phyloP scores from a whole-genome alignment of 768 basidiomycete genomes.

The Daedaleopsis sinensis region DNA sequence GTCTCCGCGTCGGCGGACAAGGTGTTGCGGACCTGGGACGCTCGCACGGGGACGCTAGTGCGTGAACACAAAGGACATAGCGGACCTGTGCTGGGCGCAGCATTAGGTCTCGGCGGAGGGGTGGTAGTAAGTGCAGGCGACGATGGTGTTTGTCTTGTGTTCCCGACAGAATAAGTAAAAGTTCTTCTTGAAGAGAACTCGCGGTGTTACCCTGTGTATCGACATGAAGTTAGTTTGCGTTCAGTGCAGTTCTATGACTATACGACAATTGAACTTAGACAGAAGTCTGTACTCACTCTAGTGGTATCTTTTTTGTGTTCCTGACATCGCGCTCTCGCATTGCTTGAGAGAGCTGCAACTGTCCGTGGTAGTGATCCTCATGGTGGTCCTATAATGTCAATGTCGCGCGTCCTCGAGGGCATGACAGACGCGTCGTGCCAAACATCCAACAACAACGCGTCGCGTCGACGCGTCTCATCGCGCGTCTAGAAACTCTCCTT shows the following conservation, averaged over 20 bases:
- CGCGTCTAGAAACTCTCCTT: neutral
- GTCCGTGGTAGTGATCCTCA: too few species aligned
- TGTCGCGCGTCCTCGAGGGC: too few species aligned
- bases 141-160: slow-evolving; percentile 86
- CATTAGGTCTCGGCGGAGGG: slow-evolving; percentile 68
- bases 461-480: neutral
- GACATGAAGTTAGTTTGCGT: too few species aligned
- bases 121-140: slow-evolving; percentile 89
- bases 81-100: slow-evolving; percentile 73
- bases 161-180: slow-evolving; percentile 53
- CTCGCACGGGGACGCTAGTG: slow-evolving; percentile 76
- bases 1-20: slow-evolving; percentile 88
- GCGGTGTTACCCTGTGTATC: too few species aligned
- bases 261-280: too few species aligned
- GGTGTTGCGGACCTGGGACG: slow-evolving; percentile 91
- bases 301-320: neutral
- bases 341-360: too few species aligned
- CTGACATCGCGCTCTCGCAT: neutral
- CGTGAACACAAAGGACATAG: slow-evolving; percentile 84
- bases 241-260: too few species aligned
- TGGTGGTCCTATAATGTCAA: neutral
- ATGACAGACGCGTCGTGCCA: neutral
- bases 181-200: neutral
- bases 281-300: too few species aligned
- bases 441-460: slow-evolving; percentile 6